These are phyloP conservation scores for Paecilomyces formosus DNA, from an alignment of 2,329 filamentous ascomycete species.

Conservation along the genomic window DNA sequence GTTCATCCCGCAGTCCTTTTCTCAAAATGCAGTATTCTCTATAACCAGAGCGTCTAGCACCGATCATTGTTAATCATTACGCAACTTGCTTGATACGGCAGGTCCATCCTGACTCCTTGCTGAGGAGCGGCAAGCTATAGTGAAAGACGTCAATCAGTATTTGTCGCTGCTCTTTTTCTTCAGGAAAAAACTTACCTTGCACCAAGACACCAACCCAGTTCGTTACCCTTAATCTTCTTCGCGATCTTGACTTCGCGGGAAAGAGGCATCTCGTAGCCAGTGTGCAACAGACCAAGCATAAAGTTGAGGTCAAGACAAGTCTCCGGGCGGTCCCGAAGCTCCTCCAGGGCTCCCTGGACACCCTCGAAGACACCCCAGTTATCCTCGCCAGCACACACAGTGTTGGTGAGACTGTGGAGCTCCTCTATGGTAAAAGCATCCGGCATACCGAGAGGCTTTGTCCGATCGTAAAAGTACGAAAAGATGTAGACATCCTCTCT, in stretches of 20 bases:
- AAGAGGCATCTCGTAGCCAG: slow-evolving; percentile 96
- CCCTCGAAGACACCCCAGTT: slow-evolving; percentile 75
- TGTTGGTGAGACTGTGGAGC: slow-evolving; percentile 74
- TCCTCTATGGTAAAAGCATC: slow-evolving; percentile 90
- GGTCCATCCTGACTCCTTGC: slow-evolving; percentile 76
- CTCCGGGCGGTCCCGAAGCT: slow-evolving; percentile 76
- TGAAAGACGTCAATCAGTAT: slow-evolving; percentile 37
- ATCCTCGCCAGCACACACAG: slow-evolving; percentile 72
- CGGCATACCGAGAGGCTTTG: slow-evolving; percentile 92
- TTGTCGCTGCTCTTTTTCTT: not conserved
- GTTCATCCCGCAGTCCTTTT: not conserved
- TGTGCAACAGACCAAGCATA: slow-evolving; percentile 87
- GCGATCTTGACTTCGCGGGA: slow-evolving; percentile 94
- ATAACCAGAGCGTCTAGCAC: not conserved
- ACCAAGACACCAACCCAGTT: slow-evolving; percentile 95
- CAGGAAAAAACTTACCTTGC: slow-evolving; percentile 61
- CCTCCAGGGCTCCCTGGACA: slow-evolving; percentile 68
- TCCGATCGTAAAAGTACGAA: slow-evolving; percentile 97
- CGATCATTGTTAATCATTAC: slow-evolving; percentile 28
- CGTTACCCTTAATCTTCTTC: slow-evolving; percentile 97
- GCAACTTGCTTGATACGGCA: slow-evolving; percentile 75
- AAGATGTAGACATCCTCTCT: slow-evolving; percentile 92
- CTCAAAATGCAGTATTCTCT: not conserved
- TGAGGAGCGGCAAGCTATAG: slow-evolving; percentile 70
- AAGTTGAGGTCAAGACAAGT: slow-evolving; percentile 95